Percentiles rank a stretch among this genome's conserved stretches.
Evolutionary conservation across 1,139 yeast genomes (phyloP).

Genomic region (Torulaspora globosa): DNA sequence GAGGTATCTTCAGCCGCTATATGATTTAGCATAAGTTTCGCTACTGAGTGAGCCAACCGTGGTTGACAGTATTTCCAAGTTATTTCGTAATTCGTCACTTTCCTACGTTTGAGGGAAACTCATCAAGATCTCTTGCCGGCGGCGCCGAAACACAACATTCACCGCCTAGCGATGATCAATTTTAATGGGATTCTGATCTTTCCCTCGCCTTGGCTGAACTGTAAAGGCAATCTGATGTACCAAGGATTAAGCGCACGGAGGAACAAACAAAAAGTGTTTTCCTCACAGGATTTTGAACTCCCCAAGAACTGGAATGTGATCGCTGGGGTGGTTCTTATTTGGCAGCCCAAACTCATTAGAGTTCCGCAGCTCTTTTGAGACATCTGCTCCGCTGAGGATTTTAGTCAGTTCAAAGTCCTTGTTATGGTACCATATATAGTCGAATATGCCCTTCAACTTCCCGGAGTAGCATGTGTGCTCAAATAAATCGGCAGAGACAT

Average conservation of each 20-base stretch:
- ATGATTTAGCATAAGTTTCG: no score
- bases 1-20: no score
- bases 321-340: slow-evolving; percentile 85
- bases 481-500: slow-evolving; percentile 38
- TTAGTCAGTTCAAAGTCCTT: slow-evolving; percentile 38
- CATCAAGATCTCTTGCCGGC: neutral
- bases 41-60: no score
- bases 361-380: slow-evolving; percentile 48
- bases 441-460: slow-evolving; percentile 49
- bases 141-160: neutral
- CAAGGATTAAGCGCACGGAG: no score
- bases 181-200: neutral
- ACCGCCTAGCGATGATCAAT: neutral
- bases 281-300: slow-evolving; percentile 52
- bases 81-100: neutral
- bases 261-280: neutral
- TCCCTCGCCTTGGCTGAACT: no score
- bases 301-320: slow-evolving; percentile 80
- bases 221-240: no score
- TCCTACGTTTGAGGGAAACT: neutral
- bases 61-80: no score
- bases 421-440: slow-evolving; percentile 54
- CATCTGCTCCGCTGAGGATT: slow-evolving; percentile 75
- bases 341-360: slow-evolving; percentile 79
- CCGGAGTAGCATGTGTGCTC: slow-evolving; percentile 50